Evolutionary conservation across 2,329 filamentous ascomycete genomes (phyloP), one percentile per base, ranked within the genome.

Genomic region (Stromatinia cepivora): DNA sequence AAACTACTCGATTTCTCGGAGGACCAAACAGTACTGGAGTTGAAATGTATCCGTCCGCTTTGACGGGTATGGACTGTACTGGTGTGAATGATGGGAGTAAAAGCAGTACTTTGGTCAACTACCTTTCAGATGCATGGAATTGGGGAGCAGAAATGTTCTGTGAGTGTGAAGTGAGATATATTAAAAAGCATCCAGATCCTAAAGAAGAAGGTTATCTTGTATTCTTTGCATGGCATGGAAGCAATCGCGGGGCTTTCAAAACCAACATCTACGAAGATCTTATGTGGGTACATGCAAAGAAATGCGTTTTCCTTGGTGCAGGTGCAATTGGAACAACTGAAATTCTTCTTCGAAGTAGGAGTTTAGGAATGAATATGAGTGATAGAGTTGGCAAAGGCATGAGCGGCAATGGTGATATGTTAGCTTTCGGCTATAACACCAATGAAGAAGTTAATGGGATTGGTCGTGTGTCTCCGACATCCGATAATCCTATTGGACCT

Each of bases 71-170:
- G 77, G 89, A 91, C 72, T 79, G 78, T 52, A 90, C 88, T 0
- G 89, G 88, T 0, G 73, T 89, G 70, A 91, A 91, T 73, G 89
- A 91, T 76, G 87, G 87, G 2, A 90, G 87, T 42, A 91, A 90
- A 78, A 90, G 84, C 25, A 88, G 85, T 15, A 90, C 86, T 0
- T 81, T 88, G 1, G 87, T 89, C 50, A 91, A 88, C 0, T 91
- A 91, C 74, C 80, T 91, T 10, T 83, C 86, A 10, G 89, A 91
- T 77, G 88, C 89, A 1, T 91, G 88, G 88, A 89, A 90, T 74
- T 89, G 88, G 87, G 89, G 88, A 11, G 87, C 89, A 17, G 88
- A 91, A 75, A 86, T 91, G 78, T 91, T 91, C 72, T 91, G 89
- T 77, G 84, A 88, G 73, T 88, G 87, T 71, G 88, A 91, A 76